Evolutionary conservation across 2,329 filamentous ascomycete species (phyloP).

Genomic region (Colletotrichum karsti): DNA sequence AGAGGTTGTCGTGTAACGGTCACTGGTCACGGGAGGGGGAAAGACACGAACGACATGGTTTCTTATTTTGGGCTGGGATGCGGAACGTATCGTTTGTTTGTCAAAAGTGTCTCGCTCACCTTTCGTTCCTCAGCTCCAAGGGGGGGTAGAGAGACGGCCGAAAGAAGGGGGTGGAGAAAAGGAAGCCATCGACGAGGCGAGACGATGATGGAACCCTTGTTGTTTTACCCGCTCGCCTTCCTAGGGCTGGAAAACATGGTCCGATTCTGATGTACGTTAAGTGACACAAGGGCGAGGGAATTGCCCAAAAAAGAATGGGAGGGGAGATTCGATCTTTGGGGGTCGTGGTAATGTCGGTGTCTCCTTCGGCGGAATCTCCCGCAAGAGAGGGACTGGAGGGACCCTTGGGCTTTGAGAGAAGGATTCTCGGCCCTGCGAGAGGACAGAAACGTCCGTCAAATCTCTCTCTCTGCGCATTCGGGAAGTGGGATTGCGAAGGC

Average conservation of each 20-base stretch:
- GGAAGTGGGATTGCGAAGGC: background rate
- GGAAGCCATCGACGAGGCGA: background rate
- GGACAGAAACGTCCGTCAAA: background rate
- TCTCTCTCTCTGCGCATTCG: no score
- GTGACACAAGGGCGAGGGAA: background rate
- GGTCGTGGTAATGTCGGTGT: background rate
- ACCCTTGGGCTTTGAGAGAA: no score
- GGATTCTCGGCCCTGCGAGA: background rate
- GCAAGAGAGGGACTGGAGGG: background rate
- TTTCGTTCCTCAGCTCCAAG: background rate
- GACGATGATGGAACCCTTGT: no score
- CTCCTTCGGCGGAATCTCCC: background rate
- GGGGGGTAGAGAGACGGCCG: background rate
- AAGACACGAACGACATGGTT: background rate
- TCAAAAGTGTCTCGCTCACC: background rate
- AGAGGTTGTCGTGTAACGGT: background rate
- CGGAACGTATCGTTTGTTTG: background rate
- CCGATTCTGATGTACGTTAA: background rate
- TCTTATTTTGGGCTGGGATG: background rate
- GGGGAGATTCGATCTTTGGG: background rate
- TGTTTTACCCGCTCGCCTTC: background rate
- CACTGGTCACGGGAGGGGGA: background rate
- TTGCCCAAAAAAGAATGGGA: background rate
- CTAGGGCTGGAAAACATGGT: background rate
- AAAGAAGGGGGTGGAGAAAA: background rate